phyloP scores from a whole-genome alignment of 2,329 filamentous ascomycete species.

The Neonectria punicea region DNA sequence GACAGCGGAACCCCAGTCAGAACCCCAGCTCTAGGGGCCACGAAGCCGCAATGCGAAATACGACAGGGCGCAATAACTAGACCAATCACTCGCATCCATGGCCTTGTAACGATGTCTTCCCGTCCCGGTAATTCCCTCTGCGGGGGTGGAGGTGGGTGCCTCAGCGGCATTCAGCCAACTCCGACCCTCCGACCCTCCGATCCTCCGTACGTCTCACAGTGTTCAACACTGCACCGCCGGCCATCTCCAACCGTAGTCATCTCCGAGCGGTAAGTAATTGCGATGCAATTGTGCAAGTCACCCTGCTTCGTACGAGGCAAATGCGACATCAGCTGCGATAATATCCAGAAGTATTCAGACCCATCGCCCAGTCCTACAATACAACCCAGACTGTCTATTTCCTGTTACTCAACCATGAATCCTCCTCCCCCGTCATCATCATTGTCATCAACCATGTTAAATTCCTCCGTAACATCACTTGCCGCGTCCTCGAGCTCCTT shows the following conservation, averaged over 20 bases:
- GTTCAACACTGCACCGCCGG: not conserved
- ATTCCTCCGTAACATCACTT: slow-evolving; percentile 57
- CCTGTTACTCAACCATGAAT: slow-evolving; percentile 52
- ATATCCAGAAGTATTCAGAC: not conserved
- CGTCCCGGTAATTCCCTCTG: not conserved
- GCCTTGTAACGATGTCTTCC: not conserved
- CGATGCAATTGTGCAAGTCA: not conserved
- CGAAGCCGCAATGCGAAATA: not conserved
- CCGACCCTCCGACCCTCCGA: not conserved
- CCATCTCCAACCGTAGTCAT: not conserved
- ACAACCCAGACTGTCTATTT: not conserved
- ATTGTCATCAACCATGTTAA: slow-evolving; percentile 53
- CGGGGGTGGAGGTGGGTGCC: not conserved
- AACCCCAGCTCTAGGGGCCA: not conserved
- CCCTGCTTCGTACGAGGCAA: not conserved
- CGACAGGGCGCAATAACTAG: not conserved
- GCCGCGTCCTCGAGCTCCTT: slow-evolving; percentile 48
- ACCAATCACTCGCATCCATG: not conserved
- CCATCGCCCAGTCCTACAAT: not conserved
- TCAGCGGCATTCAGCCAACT: not conserved
- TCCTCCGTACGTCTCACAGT: not conserved
- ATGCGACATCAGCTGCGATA: too few species aligned
- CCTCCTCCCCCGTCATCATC: slow-evolving; percentile 59
- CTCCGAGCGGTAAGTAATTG: not conserved
- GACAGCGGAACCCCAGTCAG: too few species aligned